Percentiles rank a stretch among this genome's conserved stretches.
These are phyloP conservation scores for Tephrocybe sp. DNA, from an alignment of 768 basidiomycete genomes.

Conservation along the genomic window DNA sequence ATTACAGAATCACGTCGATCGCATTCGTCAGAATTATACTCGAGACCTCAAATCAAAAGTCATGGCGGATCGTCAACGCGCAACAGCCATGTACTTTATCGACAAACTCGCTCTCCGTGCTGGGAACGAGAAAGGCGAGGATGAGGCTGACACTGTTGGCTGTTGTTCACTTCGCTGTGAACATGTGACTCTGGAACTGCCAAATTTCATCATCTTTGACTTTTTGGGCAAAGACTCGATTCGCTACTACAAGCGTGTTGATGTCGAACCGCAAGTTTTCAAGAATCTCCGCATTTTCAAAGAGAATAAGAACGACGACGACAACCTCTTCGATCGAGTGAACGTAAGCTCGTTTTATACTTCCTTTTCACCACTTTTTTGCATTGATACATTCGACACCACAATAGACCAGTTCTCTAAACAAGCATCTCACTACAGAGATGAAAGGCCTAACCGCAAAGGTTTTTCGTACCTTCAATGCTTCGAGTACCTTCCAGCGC, in stretches of 20 bases:
- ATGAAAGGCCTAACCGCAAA: conserved; percentile 99
- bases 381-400: conserved; percentile 18
- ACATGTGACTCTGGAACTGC: conserved; percentile 90
- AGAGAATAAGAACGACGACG: conserved; percentile 83
- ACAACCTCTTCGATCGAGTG: conserved; percentile 93
- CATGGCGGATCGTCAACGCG: conserved; percentile 93
- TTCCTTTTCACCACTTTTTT: background rate
- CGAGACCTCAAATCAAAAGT: conserved; percentile 84
- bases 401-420: conserved; percentile 73
- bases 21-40: conserved; percentile 87
- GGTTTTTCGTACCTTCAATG: conserved; percentile 99
- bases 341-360: conserved; percentile 56
- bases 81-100: conserved; percentile 99
- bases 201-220: conserved; percentile 89
- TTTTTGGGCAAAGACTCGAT: conserved; percentile 99
- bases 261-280: conserved; percentile 91
- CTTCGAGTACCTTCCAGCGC: conserved; percentile 93
- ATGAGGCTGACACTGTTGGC: conserved; percentile 98
- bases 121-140: conserved; percentile 99
- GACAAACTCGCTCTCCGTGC: conserved; percentile 96
- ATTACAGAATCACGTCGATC: conserved; percentile 81
- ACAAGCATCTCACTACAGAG: conserved; percentile 89
- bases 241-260: conserved; percentile 90
- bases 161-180: conserved; percentile 98
- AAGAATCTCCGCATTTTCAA: conserved; percentile 99